phyloP scores from a whole-genome alignment of 257 asterid species.

The Cinchona pubescens region DNA sequence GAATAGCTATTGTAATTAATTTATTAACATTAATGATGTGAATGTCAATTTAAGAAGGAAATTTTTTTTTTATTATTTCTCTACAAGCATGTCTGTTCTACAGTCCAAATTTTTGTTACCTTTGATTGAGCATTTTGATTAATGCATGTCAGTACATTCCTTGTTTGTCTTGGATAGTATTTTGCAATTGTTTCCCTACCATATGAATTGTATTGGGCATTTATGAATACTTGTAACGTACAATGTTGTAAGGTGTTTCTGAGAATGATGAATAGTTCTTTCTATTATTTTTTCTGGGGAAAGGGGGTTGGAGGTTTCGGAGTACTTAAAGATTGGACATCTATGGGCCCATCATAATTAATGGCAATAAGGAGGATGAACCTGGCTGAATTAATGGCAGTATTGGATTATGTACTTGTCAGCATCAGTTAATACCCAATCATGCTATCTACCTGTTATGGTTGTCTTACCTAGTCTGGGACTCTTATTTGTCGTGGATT shows the following conservation, averaged over 20 bases:
- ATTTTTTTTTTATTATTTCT: background rate
- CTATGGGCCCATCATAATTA: background rate
- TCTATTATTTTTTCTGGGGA: too few relatives aligned
- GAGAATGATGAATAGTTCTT: background rate
- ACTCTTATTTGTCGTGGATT: background rate
- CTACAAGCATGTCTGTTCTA: background rate
- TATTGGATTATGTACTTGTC: background rate
- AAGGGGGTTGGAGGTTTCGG: too few relatives aligned
- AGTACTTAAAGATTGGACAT: background rate
- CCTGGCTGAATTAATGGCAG: background rate
- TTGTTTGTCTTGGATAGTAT: background rate
- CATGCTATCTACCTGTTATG: background rate
- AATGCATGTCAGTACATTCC: background rate
- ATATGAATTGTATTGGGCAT: background rate
- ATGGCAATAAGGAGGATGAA: background rate
- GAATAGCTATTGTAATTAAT: background rate
- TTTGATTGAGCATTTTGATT: background rate
- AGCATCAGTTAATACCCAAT: background rate
- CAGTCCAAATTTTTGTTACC: background rate
- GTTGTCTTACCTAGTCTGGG: background rate
- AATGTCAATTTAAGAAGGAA: background rate
- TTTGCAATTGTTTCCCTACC: background rate
- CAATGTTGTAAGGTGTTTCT: background rate
- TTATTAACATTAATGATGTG: background rate
- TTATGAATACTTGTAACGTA: background rate